A percentile compares a stretch with the other conserved stretches of the same genome.
These are phyloP conservation scores for Exophiala phaeomuriformis DNA, from an alignment of 2,329 filamentous ascomycete genomes.

Conservation along the genomic window DNA sequence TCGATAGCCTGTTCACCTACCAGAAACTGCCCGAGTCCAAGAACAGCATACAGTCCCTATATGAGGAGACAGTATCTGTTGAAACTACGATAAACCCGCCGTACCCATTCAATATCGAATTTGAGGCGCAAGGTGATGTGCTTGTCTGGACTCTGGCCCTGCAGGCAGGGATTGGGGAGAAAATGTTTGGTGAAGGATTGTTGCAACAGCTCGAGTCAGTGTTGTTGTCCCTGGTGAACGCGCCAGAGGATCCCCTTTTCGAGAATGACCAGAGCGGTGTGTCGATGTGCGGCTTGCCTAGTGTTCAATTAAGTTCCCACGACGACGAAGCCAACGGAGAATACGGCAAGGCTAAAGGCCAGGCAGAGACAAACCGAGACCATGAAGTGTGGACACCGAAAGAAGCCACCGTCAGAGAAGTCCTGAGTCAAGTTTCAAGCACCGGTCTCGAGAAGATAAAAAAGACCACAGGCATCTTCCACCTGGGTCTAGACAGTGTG, in stretches of 20 bases:
- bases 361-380: neutral
- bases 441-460: conserved; percentile 52
- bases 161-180: conserved; percentile 50
- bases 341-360: neutral
- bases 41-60: conserved; percentile 36
- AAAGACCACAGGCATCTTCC: conserved; percentile 62
- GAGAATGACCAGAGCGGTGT: neutral
- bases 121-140: conserved; percentile 53
- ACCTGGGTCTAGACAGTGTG: conserved; percentile 85
- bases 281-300: conserved; percentile 58
- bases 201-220: conserved; percentile 54
- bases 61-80: conserved; percentile 48
- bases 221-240: conserved; percentile 49
- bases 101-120: conserved; percentile 74
- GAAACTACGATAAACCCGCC: conserved; percentile 62
- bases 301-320: neutral
- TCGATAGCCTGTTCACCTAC: conserved; percentile 61
- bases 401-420: conserved; percentile 39
- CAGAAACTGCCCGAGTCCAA: conserved; percentile 46
- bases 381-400: conserved; percentile 29
- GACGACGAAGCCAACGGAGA: no score
- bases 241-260: conserved; percentile 48
- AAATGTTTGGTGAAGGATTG: conserved; percentile 43
- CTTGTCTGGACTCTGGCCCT: conserved; percentile 68
- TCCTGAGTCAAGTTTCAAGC: conserved; percentile 53